phyloP scores from a whole-genome alignment of 345 rosid species.

The Populus euphratica region DNA sequence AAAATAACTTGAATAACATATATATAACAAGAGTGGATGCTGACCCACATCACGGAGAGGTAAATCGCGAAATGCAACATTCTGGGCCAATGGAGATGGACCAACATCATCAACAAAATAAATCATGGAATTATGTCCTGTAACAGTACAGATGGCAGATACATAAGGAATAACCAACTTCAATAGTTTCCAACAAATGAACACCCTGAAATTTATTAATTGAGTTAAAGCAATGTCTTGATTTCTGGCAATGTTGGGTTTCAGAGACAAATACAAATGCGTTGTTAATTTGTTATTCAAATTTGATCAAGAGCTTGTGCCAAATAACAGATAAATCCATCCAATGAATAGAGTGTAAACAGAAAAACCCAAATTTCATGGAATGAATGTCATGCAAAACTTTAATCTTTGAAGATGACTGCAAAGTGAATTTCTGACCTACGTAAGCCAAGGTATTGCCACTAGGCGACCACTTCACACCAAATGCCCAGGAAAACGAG shows the following conservation, averaged over 20 bases:
- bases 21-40: constrained; percentile 64
- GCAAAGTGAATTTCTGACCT: constrained; percentile 58
- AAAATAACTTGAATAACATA: constrained; percentile 27
- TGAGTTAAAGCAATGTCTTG: background rate
- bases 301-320: background rate
- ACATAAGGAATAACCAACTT: constrained; percentile 7
- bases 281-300: background rate
- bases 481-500: constrained; percentile 98
- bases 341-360: background rate
- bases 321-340: background rate
- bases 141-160: constrained; percentile 15
- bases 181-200: background rate
- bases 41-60: constrained; percentile 99
- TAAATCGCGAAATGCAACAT: constrained; percentile 79
- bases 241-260: background rate
- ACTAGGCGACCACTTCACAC: constrained; percentile 98
- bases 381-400: background rate
- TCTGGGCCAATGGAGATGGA: constrained; percentile 94
- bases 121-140: constrained; percentile 96
- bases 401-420: background rate
- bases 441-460: constrained; percentile 95
- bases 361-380: background rate
- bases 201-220: background rate
- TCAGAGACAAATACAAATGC: background rate
- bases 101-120: constrained; percentile 98